A percentile compares a stretch with the other conserved stretches of the same genome.
phyloP scores from a whole-genome alignment of 495 filamentous ascomycete species.

The Thermothielavioides terrestris region DNA sequence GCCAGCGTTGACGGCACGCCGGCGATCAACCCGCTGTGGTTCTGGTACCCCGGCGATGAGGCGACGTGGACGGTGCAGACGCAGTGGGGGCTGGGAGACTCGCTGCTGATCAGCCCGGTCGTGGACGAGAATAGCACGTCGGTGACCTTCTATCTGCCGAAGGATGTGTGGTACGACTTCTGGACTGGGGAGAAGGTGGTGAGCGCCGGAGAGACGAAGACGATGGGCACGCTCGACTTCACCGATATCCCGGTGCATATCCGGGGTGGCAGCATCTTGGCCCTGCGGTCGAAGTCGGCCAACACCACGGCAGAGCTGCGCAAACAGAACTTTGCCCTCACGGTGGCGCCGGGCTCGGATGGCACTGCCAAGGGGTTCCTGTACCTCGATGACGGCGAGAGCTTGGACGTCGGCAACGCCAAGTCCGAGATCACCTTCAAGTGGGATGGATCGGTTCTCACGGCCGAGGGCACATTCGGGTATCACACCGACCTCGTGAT shows the following conservation, averaged over 20 bases:
- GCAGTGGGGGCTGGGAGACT: conserved; percentile 68
- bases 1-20: conserved; percentile 51
- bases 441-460: conserved; percentile 41
- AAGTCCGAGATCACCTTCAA: conserved; percentile 45
- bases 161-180: conserved; percentile 70
- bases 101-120: conserved; percentile 63
- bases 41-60: conserved; percentile 56
- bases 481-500: conserved; percentile 42
- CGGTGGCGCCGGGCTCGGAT: conserved; percentile 53
- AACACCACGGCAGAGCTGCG: conserved; percentile 65
- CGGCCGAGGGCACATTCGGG: conserved; percentile 46
- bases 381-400: conserved; percentile 57
- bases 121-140: conserved; percentile 51
- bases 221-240: conserved; percentile 44
- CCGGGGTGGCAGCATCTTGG: conserved; percentile 59
- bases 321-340: conserved; percentile 54
- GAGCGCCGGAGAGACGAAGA: conserved; percentile 44
- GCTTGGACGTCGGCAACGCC: conserved; percentile 17
- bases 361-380: conserved; percentile 35
- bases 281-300: conserved; percentile 46
- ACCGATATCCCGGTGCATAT: conserved; percentile 69
- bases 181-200: conserved; percentile 50
- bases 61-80: conserved; percentile 50
- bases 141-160: conserved; percentile 62
- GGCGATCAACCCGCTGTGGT: conserved; percentile 59